Evolutionary conservation across 306 rosid species (phyloP).

Genomic region (Lagenaria siceraria): DNA sequence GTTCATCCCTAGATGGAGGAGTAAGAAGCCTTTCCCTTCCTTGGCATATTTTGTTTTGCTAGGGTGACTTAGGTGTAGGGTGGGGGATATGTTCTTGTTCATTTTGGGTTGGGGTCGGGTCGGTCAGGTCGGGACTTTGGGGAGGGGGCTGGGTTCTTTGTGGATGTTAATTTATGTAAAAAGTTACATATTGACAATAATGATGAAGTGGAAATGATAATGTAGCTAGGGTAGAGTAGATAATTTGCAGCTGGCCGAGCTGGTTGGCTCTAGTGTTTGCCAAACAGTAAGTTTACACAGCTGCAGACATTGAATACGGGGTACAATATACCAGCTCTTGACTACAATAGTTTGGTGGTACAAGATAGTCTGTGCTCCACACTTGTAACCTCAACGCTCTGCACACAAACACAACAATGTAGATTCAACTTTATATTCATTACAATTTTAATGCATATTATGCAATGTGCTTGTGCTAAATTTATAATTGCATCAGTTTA

Average conservation of each 20-base stretch:
- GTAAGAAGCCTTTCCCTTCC: background rate
- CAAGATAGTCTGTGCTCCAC: slow-evolving; percentile 63
- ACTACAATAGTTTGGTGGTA: slow-evolving; percentile 42
- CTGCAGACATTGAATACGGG: slow-evolving; percentile 40
- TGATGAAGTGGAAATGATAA: background rate
- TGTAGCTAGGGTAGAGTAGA: background rate
- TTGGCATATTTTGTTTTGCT: background rate
- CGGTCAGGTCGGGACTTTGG: background rate
- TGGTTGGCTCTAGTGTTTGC: slow-evolving; percentile 43
- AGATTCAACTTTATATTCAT: background rate
- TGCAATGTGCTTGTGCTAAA: no score
- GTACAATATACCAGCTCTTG: slow-evolving; percentile 70
- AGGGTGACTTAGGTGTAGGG: background rate
- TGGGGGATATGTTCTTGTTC: background rate
- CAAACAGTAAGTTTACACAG: slow-evolving; percentile 62
- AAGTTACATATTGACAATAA: background rate
- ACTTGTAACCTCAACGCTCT: slow-evolving; percentile 2
- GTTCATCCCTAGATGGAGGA: no score
- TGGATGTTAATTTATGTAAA: background rate
- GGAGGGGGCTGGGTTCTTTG: background rate
- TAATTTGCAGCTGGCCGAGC: slow-evolving; percentile 71
- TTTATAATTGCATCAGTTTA: no score
- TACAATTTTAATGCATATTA: background rate
- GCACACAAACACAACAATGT: background rate
- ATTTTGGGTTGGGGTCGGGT: background rate